phyloP scores from a whole-genome alignment of 192 early-diverging fungal genomes.

The Coemansia interrupta region DNA sequence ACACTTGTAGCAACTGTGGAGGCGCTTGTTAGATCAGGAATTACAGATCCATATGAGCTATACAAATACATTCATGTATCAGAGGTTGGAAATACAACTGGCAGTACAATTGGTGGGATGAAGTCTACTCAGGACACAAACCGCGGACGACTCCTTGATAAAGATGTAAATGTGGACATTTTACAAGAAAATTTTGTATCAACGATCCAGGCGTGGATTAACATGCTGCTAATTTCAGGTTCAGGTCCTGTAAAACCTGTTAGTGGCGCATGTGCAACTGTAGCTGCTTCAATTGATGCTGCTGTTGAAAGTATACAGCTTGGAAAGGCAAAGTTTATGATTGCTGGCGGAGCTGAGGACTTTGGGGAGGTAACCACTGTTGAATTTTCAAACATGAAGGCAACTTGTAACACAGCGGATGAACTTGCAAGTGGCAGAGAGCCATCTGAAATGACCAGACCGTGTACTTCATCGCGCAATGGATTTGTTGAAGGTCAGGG shows the following conservation, averaged over 20 bases:
- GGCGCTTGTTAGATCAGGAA: constrained; percentile 78
- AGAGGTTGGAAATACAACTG: constrained; percentile 85
- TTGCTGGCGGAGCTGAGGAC: constrained; percentile 85
- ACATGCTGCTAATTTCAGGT: constrained; percentile 84
- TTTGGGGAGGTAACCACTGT: constrained; percentile 85
- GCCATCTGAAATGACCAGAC: constrained; percentile 84
- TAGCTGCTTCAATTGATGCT: constrained; percentile 83
- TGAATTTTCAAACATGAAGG: constrained; percentile 95
- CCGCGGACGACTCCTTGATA: constrained; percentile 71
- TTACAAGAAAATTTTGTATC: constrained; percentile 91
- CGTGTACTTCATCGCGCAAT: constrained; percentile 73
- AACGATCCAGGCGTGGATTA: constrained; percentile 92
- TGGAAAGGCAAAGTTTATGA: constrained; percentile 83
- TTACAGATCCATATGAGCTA: constrained; percentile 92
- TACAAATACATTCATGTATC: constrained; percentile 91
- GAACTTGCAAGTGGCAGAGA: constrained; percentile 81
- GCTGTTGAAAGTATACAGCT: constrained; percentile 78
- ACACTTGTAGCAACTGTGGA: constrained; percentile 86
- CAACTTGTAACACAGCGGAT: constrained; percentile 76
- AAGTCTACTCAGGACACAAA: constrained; percentile 67
- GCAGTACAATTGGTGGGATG: constrained; percentile 86
- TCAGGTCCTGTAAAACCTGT: constrained; percentile 74
- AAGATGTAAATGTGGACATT: constrained; percentile 81
- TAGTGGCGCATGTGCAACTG: constrained; percentile 86
- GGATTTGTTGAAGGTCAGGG: constrained; percentile 93